phyloP scores from a whole-genome alignment of 768 basidiomycete species.

The Pleurotus giganteus region DNA sequence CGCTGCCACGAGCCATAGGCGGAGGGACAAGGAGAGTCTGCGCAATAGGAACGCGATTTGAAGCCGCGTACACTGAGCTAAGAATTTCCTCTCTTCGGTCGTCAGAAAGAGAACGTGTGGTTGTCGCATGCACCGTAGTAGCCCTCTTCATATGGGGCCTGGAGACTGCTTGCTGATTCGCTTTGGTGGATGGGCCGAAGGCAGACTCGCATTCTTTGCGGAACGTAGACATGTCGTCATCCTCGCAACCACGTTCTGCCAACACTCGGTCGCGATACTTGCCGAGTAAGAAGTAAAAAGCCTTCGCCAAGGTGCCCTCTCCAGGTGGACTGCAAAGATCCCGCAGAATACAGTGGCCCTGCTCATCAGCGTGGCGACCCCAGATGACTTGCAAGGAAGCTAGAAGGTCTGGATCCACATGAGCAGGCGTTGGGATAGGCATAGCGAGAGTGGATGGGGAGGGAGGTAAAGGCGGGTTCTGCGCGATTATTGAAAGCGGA shows the following conservation, averaged over 20 bases:
- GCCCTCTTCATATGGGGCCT: constrained; percentile 10
- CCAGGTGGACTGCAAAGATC: constrained; percentile 73
- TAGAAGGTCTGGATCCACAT: constrained; percentile 77
- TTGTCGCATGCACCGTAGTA: not conserved
- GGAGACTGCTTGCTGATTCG: not conserved
- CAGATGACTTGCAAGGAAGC: constrained; percentile 80
- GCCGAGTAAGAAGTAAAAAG: constrained; percentile 82
- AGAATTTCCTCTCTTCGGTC: not conserved
- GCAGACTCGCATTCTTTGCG: constrained; percentile 4
- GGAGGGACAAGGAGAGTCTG: constrained; percentile 3
- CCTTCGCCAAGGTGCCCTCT: constrained; percentile 75
- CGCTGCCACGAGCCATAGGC: not conserved
- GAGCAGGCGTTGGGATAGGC: constrained; percentile 63
- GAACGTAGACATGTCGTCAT: constrained; percentile 39
- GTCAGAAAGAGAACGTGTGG: constrained; percentile 26
- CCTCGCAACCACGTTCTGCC: constrained; percentile 36
- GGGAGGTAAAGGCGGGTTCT: constrained; percentile 49
- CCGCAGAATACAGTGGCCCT: constrained; percentile 47
- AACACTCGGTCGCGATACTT: constrained; percentile 64
- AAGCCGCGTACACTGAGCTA: constrained; percentile 8
- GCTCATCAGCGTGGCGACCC: constrained; percentile 59
- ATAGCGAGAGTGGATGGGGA: constrained; percentile 66
- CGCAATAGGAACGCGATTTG: constrained; percentile 1
- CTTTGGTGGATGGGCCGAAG: not conserved
- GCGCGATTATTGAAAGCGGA: constrained; percentile 17